Percentiles rank a stretch among this genome's conserved stretches.
phyloP scores from a whole-genome alignment of 495 filamentous ascomycete species.

The Schizothecium vesticola region DNA sequence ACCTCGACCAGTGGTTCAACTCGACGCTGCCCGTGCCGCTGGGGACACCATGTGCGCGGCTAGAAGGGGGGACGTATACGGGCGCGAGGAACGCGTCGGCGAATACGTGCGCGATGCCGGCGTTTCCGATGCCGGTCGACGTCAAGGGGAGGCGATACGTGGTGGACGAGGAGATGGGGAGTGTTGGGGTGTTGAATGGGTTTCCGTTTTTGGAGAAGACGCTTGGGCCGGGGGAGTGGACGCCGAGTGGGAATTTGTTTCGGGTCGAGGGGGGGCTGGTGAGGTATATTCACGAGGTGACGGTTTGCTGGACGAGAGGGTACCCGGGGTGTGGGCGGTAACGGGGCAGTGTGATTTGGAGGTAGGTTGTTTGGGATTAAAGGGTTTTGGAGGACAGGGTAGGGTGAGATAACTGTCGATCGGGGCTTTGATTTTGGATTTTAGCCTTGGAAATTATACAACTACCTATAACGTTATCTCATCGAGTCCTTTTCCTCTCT shows the following conservation, averaged over 20 bases:
- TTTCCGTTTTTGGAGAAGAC: conserved; percentile 26
- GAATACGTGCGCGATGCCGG: conserved; percentile 17
- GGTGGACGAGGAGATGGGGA: conserved; percentile 38
- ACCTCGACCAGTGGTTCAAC: conserved; percentile 26
- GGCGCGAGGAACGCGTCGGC: conserved; percentile 20
- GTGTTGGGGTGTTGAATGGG: conserved; percentile 34
- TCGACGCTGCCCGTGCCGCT: conserved; percentile 20
- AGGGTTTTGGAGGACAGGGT: no score
- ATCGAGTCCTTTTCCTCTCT: no score
- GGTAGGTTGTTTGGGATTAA: no score
- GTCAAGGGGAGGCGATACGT: conserved; percentile 9
- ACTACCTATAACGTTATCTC: no score
- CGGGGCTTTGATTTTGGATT: no score
- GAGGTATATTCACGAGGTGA: conserved; percentile 20
- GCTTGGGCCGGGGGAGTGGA: no score
- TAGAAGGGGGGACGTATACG: conserved; percentile 29
- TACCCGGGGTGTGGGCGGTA: no score
- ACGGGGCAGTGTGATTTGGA: no score
- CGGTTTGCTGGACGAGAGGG: conserved; percentile 23
- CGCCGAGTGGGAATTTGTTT: conserved; percentile 31
- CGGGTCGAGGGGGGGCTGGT: conserved; percentile 23
- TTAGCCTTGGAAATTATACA: no score
- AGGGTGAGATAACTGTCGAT: no score
- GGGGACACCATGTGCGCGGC: conserved; percentile 23
- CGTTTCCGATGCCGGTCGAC: conserved; percentile 19